Base-by-base conservation (phyloP, 2,329 filamentous ascomycete genomes). In the Aspergillus ochraceus region DNA sequence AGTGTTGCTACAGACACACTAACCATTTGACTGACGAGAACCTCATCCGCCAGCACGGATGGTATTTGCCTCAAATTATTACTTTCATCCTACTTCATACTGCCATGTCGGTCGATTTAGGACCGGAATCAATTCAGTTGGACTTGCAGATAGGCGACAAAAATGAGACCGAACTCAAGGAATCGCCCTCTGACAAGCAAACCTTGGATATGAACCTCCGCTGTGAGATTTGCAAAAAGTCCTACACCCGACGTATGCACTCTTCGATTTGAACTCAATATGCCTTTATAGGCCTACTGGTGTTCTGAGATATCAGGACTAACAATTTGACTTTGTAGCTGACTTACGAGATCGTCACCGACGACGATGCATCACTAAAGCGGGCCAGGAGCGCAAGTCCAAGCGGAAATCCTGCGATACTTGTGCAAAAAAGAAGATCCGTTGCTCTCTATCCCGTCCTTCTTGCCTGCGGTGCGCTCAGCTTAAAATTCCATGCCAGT, bases 351-450 rank as follows among this genome's bases (percentile, higher is more conserved):
- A 66, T 54, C 59, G 64, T 22, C 64, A 64, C 24, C 64, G 64
- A 3, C 62, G 62, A 9, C 64, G 64, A 36, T 66, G 64, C 32
- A 66, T 66, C 51, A 64, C 60, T 12, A 61, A 59, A 1, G 51
- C 55, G 10, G 62, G 62, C 20, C 60, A 66, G 49, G 64, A 63
- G 42, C 64, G 64, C 12, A 55, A 45, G 19, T 64, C 64, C 17
- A 66, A 64, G 54, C 64, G 64, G 20, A 66, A 64, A 49, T 66
- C 64, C 10, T 66, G 64, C 58, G 62, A 64, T 32, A 60, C 54
- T 17, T 66, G 64, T 47, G 62, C 62, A 2, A 60, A 63, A 22
- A 66, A 66, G 51, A 66, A 66, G 54, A 53, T 66, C 9, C 64
- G 64, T 2, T 66, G 64, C 19, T 66, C 64, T 6, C 60, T 64